Conservation (phyloP, 192 early-diverging fungal species). For the Backusella westeae region DNA sequence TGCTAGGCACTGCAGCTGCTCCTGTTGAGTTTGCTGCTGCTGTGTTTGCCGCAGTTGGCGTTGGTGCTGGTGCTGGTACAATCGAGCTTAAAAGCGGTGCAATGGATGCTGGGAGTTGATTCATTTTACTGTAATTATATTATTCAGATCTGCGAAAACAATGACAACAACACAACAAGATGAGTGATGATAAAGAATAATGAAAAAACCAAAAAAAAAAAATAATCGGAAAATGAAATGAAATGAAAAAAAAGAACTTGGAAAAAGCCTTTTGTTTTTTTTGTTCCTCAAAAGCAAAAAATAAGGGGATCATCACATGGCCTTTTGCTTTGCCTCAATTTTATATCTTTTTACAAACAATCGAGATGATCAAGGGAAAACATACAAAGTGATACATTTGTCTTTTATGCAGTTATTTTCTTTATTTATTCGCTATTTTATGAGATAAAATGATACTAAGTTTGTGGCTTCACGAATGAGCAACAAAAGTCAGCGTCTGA, state of each 20-base stretch:
- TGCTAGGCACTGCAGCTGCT: not conserved
- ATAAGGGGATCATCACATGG: not conserved
- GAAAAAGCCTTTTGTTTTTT: not conserved
- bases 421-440: no score
- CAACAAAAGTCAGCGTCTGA: not conserved
- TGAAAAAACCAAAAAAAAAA: not conserved
- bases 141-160: not conserved
- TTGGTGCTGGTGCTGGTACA: slow-evolving; percentile 3
- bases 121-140: slow-evolving; percentile 14
- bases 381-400: no score
- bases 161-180: not conserved
- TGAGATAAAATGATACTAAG: not conserved
- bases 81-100: slow-evolving; percentile 6
- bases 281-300: not conserved
- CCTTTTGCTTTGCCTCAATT: not conserved
- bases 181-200: not conserved
- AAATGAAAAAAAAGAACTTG: not conserved
- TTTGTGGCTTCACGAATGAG: not conserved
- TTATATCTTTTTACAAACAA: no score
- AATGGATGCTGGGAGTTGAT: slow-evolving; percentile 17
- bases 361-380: no score
- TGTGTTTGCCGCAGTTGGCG: not conserved
- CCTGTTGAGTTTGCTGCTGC: not conserved
- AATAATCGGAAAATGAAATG: not conserved
- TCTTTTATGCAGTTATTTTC: no score